A percentile compares a stretch with the other conserved stretches of the same genome.
phyloP scores from a whole-genome alignment of 1,284 basidiomycete genomes.

The Cryptococcus hybrid region DNA sequence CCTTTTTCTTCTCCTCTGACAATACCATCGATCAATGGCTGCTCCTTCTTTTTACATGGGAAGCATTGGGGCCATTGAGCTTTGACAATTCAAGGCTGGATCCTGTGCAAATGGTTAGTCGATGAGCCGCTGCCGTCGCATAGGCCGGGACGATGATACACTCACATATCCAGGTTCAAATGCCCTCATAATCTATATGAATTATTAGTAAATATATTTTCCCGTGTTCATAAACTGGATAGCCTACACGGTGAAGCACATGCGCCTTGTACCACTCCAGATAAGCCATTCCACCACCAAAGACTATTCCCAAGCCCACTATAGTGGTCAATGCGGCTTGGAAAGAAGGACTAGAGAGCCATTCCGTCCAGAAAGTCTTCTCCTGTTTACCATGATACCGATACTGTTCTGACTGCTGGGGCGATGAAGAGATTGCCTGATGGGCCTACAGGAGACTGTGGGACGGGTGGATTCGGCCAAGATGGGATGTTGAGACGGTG shows the following conservation, averaged over 20 bases:
- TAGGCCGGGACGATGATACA: conserved; percentile 2
- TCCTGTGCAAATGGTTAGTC: conserved; percentile 54
- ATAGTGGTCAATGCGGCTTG: conserved; percentile 48
- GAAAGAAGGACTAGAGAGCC: conserved; percentile 40
- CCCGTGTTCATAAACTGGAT: background rate
- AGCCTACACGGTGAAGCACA: conserved; percentile 67
- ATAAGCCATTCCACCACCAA: conserved; percentile 61
- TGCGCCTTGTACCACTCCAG: conserved; percentile 74
- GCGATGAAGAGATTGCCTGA: conserved; percentile 4
- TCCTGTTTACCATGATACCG: background rate
- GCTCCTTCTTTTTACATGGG: conserved; percentile 69
- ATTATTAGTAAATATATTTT: background rate
- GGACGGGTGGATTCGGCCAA: conserved; percentile 19
- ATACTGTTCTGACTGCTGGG: background rate
- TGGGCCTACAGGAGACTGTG: conserved; percentile 14
- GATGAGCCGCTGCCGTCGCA: background rate
- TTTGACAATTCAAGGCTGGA: conserved; percentile 67
- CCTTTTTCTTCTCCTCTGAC: conserved; percentile 68
- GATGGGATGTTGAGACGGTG: conserved; percentile 4
- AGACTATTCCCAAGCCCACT: conserved; percentile 46
- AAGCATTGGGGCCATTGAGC: conserved; percentile 53
- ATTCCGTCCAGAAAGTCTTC: conserved; percentile 32
- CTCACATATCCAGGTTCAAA: conserved; percentile 45
- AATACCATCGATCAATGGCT: conserved; percentile 71
- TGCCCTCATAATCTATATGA: conserved; percentile 41